phyloP scores from a whole-genome alignment of 768 basidiomycete species.

The Rhodotorula diobovata region DNA sequence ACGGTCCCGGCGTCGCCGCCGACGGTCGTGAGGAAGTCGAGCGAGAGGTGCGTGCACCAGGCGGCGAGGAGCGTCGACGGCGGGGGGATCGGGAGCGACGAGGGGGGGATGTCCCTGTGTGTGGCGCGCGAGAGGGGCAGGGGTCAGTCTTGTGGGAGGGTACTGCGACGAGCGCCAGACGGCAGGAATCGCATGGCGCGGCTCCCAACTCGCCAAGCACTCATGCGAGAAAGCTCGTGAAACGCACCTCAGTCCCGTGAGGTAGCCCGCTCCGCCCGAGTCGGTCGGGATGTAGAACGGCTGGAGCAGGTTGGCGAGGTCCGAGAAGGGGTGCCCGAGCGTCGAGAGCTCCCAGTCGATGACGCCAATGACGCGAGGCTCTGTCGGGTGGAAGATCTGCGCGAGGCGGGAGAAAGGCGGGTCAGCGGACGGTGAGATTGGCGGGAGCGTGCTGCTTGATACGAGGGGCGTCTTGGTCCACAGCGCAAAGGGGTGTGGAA shows the following conservation, averaged over 20 bases:
- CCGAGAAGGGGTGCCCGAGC: slow-evolving; percentile 63
- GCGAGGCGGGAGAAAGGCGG: neutral
- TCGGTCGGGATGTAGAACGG: slow-evolving; percentile 58
- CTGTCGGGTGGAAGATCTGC: slow-evolving; percentile 73
- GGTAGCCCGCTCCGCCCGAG: slow-evolving; percentile 6
- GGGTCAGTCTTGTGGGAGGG: neutral
- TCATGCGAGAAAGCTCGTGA: too few relatives aligned
- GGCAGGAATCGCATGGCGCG: too few relatives aligned
- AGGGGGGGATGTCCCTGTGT: slow-evolving; percentile 14
- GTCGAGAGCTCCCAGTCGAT: slow-evolving; percentile 98
- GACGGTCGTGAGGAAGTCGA: slow-evolving; percentile 4
- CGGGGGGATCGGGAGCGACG: slow-evolving; percentile 33
- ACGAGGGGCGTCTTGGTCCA: too few relatives aligned
- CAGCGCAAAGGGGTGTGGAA: too few relatives aligned
- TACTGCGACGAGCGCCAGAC: neutral
- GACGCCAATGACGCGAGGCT: slow-evolving; percentile 88
- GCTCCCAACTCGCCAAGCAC: neutral
- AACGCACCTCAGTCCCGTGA: slow-evolving; percentile 28
- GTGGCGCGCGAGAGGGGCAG: too few relatives aligned
- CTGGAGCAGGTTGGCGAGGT: slow-evolving; percentile 82
- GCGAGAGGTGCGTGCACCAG: slow-evolving; percentile 32
- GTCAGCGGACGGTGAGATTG: neutral
- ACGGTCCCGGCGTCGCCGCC: neutral
- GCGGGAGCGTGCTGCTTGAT: too few relatives aligned
- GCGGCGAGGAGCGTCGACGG: slow-evolving; percentile 26